A percentile compares a stretch with the other conserved stretches of the same genome.
Conservation (phyloP, 176 grass and related monocot genomes). For the Themeda triandra region DNA sequence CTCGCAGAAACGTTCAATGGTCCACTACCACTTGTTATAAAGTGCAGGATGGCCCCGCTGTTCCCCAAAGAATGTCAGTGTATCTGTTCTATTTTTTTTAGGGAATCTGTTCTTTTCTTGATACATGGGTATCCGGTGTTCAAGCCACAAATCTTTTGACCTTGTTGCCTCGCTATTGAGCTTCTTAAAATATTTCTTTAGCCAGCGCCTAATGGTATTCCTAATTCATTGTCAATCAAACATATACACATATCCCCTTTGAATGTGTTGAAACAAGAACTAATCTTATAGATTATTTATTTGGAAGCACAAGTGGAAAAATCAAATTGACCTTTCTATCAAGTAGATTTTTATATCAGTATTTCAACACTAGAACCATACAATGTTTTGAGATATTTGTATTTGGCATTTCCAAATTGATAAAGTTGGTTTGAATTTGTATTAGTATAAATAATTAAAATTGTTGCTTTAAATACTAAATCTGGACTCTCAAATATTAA, state of each 20-base stretch:
- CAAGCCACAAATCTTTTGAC: background rate
- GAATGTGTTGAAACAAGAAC: background rate
- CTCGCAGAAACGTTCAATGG: background rate
- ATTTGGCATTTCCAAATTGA: background rate
- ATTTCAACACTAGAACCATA: too few relatives aligned
- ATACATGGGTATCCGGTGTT: background rate
- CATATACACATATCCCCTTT: background rate
- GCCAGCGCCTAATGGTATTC: background rate
- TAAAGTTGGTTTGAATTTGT: background rate
- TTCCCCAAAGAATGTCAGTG: background rate
- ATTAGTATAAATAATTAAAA: background rate
- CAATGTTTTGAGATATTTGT: background rate
- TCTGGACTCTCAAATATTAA: background rate
- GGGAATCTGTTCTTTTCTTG: background rate
- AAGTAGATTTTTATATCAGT: too few relatives aligned
- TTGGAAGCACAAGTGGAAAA: too few relatives aligned
- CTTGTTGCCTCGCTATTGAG: background rate
- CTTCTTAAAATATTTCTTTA: background rate
- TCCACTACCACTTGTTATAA: background rate
- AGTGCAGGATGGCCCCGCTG: background rate
- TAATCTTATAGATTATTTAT: background rate
- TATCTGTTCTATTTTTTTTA: background rate
- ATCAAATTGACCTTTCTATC: too few relatives aligned
- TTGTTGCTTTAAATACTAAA: background rate
- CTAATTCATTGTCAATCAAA: background rate